These are phyloP conservation scores for Infundibulicybe gibba DNA, from an alignment of 768 basidiomycete species.

Conservation along the genomic window DNA sequence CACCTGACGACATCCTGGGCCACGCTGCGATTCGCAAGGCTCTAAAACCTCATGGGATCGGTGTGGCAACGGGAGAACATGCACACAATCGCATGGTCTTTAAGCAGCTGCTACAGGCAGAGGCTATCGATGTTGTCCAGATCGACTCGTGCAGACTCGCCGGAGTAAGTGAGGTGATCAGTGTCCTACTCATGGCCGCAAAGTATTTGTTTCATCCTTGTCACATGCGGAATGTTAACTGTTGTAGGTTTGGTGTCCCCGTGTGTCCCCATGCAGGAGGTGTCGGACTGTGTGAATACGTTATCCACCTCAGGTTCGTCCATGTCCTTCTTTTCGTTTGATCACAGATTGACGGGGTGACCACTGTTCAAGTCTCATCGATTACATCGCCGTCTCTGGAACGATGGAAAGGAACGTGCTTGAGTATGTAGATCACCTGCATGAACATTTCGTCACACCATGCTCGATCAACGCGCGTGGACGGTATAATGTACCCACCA, in stretches of 20 bases:
- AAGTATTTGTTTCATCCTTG: conserved; percentile 46
- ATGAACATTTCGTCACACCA: conserved; percentile 89
- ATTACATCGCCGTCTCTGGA: conserved; percentile 90
- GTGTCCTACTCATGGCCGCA: conserved; percentile 85
- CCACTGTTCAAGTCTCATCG: conserved; percentile 70
- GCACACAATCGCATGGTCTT: conserved; percentile 95
- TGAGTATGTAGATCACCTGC: conserved; percentile 87
- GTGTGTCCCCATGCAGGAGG: conserved; percentile 96
- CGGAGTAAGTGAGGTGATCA: conserved; percentile 91
- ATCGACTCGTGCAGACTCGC: conserved; percentile 94
- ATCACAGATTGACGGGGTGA: background rate
- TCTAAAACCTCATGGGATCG: conserved; percentile 75
- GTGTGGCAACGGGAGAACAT: conserved; percentile 93
- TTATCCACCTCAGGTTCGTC: conserved; percentile 69
- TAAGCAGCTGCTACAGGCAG: conserved; percentile 87
- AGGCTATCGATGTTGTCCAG: conserved; percentile 93
- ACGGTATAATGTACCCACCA: conserved; percentile 81
- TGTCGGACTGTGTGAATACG: conserved; percentile 90
- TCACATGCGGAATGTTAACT: background rate
- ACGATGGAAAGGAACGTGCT: conserved; percentile 93
- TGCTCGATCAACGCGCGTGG: conserved; percentile 84
- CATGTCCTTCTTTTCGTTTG: background rate
- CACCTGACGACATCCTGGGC: conserved; percentile 87
- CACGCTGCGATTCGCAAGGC: conserved; percentile 78
- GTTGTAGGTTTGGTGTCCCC: conserved; percentile 69